Evolutionary conservation across 2,329 filamentous ascomycete species (phyloP).

Genomic region (Fusarium tricinctum): DNA sequence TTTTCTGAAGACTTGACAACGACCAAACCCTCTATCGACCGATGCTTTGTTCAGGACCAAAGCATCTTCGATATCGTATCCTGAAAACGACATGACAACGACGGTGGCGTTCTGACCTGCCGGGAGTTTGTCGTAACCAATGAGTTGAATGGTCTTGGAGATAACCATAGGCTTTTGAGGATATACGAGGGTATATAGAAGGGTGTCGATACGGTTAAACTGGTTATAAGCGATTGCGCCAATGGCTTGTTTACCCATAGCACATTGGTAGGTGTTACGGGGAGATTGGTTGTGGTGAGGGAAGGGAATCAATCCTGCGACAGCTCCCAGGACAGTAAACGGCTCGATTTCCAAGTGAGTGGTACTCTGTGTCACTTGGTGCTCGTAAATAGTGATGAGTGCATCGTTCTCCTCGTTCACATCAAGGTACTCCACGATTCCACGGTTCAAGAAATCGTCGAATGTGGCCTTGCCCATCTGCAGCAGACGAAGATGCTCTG

Average conservation of each 20-base stretch:
- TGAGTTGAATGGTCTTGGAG: slow-evolving; percentile 94
- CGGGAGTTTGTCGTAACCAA: slow-evolving; percentile 96
- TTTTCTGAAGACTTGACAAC: slow-evolving; percentile 98
- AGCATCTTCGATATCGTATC: slow-evolving; percentile 99
- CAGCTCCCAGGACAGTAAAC: slow-evolving; percentile 94
- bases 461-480: slow-evolving; percentile 89
- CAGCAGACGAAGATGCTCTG: slow-evolving; percentile 82
- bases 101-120: slow-evolving; percentile 98
- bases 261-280: slow-evolving; percentile 98
- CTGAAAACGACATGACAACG: slow-evolving; percentile 99
- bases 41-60: slow-evolving; percentile 97
- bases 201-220: slow-evolving; percentile 94
- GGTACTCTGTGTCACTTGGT: slow-evolving; percentile 83
- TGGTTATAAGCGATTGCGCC: slow-evolving; percentile 98
- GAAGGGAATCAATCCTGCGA: slow-evolving; percentile 96
- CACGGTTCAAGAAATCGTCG: slow-evolving; percentile 91
- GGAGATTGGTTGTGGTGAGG: slow-evolving; percentile 99
- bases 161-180: slow-evolving; percentile 98
- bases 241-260: slow-evolving; percentile 99
- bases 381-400: slow-evolving; percentile 90
- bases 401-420: slow-evolving; percentile 99
- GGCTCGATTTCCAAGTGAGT: slow-evolving; percentile 98
- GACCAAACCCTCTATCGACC: slow-evolving; percentile 92
- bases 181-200: slow-evolving; percentile 97
- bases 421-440: slow-evolving; percentile 95